Evolutionary conservation across 495 filamentous ascomycete genomes (phyloP).

Genomic region (Penicillium simplicissimum): DNA sequence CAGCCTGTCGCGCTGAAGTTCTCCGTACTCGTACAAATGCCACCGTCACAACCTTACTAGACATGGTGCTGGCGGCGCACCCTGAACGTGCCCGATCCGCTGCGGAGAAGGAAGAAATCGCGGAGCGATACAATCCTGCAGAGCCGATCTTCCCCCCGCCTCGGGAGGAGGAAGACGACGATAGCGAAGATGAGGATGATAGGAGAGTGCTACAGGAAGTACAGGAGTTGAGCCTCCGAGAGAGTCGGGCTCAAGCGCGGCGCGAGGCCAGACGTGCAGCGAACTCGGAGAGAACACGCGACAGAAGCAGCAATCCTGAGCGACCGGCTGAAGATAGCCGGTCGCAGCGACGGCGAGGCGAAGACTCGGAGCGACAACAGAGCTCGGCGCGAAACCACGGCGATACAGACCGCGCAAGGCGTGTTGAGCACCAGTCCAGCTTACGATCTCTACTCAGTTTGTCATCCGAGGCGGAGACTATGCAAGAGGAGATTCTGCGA

Average conservation of each 20-base stretch:
- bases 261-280: constrained; percentile 34
- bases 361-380: constrained; percentile 40
- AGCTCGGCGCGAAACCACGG: constrained; percentile 19
- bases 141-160: constrained; percentile 58
- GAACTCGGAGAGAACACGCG: constrained; percentile 21
- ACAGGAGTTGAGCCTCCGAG: constrained; percentile 68
- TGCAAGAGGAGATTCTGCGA: constrained; percentile 84
- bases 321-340: constrained; percentile 39
- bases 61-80: constrained; percentile 71
- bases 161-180: constrained; percentile 12
- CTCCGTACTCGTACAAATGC: constrained; percentile 82
- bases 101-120: constrained; percentile 71
- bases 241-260: constrained; percentile 46
- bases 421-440: constrained; percentile 82
- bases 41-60: constrained; percentile 76
- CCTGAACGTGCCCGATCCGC: constrained; percentile 65
- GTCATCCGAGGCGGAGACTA: constrained; percentile 69
- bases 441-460: constrained; percentile 78
- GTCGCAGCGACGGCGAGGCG: constrained; percentile 44
- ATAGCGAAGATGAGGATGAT: constrained; percentile 57
- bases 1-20: constrained; percentile 84
- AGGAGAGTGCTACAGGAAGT: constrained; percentile 68
- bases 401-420: constrained; percentile 41
- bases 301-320: constrained; percentile 30
- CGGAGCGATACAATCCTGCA: constrained; percentile 69